A percentile compares a stretch with the other conserved stretches of the same genome.
Evolutionary conservation across 2,329 filamentous ascomycete genomes (phyloP).

Genomic region (Phaeosphaeriaceae sp.): DNA sequence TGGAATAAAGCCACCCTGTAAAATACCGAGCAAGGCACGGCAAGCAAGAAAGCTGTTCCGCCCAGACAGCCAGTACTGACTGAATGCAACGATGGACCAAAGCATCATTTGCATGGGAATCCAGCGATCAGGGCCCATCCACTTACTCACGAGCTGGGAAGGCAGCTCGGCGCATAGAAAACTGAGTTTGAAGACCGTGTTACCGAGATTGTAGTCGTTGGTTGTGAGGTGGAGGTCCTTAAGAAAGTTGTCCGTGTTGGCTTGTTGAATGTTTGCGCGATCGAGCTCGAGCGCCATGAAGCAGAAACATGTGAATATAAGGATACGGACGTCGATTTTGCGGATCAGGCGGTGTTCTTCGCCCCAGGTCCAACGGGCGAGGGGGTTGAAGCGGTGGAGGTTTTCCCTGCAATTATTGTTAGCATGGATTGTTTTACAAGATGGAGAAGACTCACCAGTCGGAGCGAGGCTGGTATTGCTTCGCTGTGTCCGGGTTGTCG

Average conservation of each 20-base stretch:
- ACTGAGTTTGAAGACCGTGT: constrained; percentile 73
- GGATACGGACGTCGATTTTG: constrained; percentile 59
- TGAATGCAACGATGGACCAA: constrained; percentile 60
- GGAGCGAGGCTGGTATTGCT: not conserved
- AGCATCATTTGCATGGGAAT: constrained; percentile 49
- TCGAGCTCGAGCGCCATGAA: constrained; percentile 62
- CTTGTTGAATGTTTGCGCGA: constrained; percentile 53
- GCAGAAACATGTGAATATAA: constrained; percentile 59
- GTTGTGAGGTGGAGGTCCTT: not conserved
- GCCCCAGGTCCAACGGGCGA: not conserved
- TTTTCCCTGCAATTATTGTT: not conserved
- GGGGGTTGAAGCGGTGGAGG: not conserved
- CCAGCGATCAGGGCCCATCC: constrained; percentile 53
- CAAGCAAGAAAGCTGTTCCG: constrained; percentile 51
- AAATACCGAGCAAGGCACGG: constrained; percentile 52
- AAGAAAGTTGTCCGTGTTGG: constrained; percentile 34
- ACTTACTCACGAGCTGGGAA: constrained; percentile 54
- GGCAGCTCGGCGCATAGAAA: constrained; percentile 68
- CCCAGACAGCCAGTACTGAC: constrained; percentile 71
- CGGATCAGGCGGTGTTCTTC: not conserved
- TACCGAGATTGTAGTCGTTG: not conserved
- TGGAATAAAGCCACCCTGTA: constrained; percentile 63
- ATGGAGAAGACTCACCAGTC: not conserved
- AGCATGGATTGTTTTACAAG: too few species aligned
- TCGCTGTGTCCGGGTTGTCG: not conserved